Percentiles rank a stretch among this genome's conserved stretches.
phyloP scores from a whole-genome alignment of 2,329 filamentous ascomycete species.

The Juglanconis juglandina region DNA sequence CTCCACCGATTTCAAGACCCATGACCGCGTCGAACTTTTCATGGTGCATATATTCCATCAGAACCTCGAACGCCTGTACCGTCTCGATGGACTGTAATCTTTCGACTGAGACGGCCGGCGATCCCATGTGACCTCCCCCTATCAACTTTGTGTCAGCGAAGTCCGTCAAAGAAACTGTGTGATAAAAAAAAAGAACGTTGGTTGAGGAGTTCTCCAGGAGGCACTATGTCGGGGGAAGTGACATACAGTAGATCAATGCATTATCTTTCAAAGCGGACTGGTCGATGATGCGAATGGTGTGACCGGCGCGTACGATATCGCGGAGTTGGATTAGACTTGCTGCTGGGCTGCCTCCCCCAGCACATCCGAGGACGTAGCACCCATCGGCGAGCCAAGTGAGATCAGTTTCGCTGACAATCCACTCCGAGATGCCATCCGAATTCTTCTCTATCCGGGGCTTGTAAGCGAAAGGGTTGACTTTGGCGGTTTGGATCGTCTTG shows the following conservation, averaged over 20 bases:
- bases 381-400: conserved; percentile 43
- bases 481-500: conserved; percentile 23
- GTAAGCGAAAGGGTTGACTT: conserved; percentile 29
- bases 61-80: conserved; percentile 33
- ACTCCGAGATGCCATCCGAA: conserved; percentile 27
- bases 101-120: conserved; percentile 40
- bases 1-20: conserved; percentile 52
- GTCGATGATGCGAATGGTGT: conserved; percentile 36
- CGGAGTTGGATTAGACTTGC: conserved; percentile 34
- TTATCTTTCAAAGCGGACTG: conserved; percentile 39
- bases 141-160: no score
- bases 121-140: conserved; percentile 39
- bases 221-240: no score
- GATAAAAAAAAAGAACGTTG: no score
- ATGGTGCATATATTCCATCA: conserved; percentile 31
- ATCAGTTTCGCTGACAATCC: conserved; percentile 44
- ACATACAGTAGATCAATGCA: conserved; percentile 36
- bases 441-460: conserved; percentile 32
- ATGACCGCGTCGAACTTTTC: conserved; percentile 36
- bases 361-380: conserved; percentile 45
- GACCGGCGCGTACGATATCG: conserved; percentile 38
- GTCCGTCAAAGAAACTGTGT: no score
- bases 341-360: conserved; percentile 41
- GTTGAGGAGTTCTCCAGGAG: no score
- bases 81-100: conserved; percentile 39